Evolutionary conservation across 805 yeast genomes (phyloP).

Genomic region (Maudiozyma saulgeensis): DNA sequence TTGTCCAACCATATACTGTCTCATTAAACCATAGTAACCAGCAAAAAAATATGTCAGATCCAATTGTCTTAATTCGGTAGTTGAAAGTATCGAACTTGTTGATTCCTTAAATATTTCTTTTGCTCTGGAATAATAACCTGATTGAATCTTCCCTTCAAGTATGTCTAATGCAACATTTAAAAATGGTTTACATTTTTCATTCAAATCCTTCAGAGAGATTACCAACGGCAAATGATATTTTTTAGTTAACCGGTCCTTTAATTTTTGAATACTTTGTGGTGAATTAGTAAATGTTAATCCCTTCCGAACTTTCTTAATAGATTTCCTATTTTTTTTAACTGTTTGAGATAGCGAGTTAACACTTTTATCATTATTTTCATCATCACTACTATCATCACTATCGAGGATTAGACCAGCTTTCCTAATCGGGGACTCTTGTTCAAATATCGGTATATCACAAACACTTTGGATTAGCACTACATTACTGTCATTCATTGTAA

Average conservation of each 20-base stretch:
- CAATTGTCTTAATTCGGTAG: slow-evolving; percentile 37
- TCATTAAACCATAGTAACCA: slow-evolving; percentile 52
- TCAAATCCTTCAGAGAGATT: slow-evolving; percentile 25
- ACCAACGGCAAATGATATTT: slow-evolving; percentile 18
- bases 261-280: not conserved
- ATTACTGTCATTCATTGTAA: no score
- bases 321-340: not conserved
- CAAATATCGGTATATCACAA: no score
- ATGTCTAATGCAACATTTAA: slow-evolving; percentile 31
- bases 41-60: slow-evolving; percentile 39
- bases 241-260: not conserved
- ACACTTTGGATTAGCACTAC: no score
- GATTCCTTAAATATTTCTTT: slow-evolving; percentile 33
- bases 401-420: not conserved
- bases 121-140: slow-evolving; percentile 45
- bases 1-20: slow-evolving; percentile 44
- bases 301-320: not conserved
- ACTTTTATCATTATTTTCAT: not conserved
- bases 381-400: not conserved
- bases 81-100: slow-evolving; percentile 35
- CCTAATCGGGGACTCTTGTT: no score
- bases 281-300: not conserved
- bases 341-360: not conserved
- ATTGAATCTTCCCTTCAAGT: slow-evolving; percentile 36
- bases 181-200: slow-evolving; percentile 24